These are phyloP conservation scores for Eremochloa ophiuroides DNA, from an alignment of 176 grass and related monocot genomes.

Conservation along the genomic window DNA sequence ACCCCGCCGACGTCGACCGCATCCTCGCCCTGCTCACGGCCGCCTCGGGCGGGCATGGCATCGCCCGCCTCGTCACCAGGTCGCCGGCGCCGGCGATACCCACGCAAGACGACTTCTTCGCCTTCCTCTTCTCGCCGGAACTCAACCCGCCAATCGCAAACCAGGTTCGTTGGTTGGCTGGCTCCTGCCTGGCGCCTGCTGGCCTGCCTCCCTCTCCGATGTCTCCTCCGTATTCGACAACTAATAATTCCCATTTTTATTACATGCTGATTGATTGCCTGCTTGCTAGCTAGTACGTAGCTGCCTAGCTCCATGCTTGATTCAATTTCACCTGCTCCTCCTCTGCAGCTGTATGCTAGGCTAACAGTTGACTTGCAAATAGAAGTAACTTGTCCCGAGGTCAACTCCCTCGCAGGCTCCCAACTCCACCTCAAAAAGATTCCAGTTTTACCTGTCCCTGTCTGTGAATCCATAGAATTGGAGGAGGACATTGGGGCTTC, in stretches of 20 bases:
- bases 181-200: not conserved
- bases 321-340: too few relatives aligned
- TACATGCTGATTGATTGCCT: too few relatives aligned
- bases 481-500: not conserved
- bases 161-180: slow-evolving; percentile 11
- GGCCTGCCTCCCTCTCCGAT: not conserved
- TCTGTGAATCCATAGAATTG: not conserved
- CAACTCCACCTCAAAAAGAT: not conserved
- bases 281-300: too few relatives aligned
- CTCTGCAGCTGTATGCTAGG: not conserved
- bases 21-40: slow-evolving; percentile 24
- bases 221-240: not conserved
- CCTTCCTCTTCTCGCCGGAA: slow-evolving; percentile 64
- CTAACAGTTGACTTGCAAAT: not conserved
- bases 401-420: not conserved
- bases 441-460: not conserved
- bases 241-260: not conserved
- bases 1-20: slow-evolving; percentile 32
- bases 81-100: not conserved
- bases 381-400: not conserved
- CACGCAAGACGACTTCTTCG: slow-evolving; percentile 59
- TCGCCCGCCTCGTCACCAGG: slow-evolving; percentile 34
- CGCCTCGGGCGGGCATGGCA: not conserved
- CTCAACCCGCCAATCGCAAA: slow-evolving; percentile 57
- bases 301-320: too few relatives aligned